Conservation (phyloP, 1,284 basidiomycete species). For the Trametes pubescens region DNA sequence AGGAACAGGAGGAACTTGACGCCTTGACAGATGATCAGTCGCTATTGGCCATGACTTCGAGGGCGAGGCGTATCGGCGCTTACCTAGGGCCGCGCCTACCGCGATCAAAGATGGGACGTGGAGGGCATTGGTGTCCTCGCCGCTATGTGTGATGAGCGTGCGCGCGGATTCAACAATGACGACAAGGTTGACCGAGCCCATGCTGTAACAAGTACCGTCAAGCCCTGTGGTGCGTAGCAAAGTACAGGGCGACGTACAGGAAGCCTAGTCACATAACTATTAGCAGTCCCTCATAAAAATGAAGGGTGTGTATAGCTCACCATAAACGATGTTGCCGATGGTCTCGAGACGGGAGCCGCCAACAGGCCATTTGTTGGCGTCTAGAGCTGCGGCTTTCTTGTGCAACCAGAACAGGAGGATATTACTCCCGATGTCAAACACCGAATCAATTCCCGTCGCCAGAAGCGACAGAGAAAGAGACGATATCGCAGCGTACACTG, state of each 20-base stretch:
- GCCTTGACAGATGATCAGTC: conserved; percentile 50
- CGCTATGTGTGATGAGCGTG: conserved; percentile 66
- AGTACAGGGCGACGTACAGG: conserved; percentile 55
- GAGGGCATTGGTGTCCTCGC: conserved; percentile 68
- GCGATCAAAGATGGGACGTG: conserved; percentile 86
- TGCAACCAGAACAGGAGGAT: conserved; percentile 87
- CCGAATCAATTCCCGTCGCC: conserved; percentile 89
- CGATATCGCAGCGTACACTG: conserved; percentile 89
- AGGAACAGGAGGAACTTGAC: conserved; percentile 89
- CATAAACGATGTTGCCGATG: conserved; percentile 91
- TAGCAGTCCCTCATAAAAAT: conserved; percentile 12
- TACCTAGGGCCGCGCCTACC: conserved; percentile 85
- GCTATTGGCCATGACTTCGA: background rate
- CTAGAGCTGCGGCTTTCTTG: conserved; percentile 74
- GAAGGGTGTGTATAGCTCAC: conserved; percentile 49
- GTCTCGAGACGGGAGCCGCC: conserved; percentile 92
- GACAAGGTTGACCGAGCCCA: conserved; percentile 87
- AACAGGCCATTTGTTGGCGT: conserved; percentile 90
- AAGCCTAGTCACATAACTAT: conserved; percentile 57
- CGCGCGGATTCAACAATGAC: conserved; percentile 87
- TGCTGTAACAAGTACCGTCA: conserved; percentile 53
- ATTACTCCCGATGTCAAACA: conserved; percentile 94
- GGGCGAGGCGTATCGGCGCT: conserved; percentile 6
- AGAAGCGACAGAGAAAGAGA: conserved; percentile 88
- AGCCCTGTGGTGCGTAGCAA: background rate